These are phyloP conservation scores for Annulohypoxylon nitens DNA, from an alignment of 495 filamentous ascomycete genomes.

Conservation along the genomic window DNA sequence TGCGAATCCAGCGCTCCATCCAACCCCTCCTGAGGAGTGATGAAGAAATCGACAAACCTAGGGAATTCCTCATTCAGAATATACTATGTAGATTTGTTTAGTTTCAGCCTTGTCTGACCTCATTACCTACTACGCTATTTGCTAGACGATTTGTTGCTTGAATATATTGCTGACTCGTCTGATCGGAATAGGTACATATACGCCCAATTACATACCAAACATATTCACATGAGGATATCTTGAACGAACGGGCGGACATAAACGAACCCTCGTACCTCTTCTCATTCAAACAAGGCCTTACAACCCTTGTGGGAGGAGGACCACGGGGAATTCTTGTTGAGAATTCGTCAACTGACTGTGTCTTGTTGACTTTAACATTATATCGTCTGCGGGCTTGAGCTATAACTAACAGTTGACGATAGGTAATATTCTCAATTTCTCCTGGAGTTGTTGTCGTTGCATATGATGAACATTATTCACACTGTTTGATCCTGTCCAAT, in stretches of 20 bases:
- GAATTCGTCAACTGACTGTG: slow-evolving; percentile 93
- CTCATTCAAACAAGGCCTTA: slow-evolving; percentile 80
- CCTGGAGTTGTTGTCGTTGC: slow-evolving; percentile 38
- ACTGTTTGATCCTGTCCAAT: slow-evolving; percentile 89
- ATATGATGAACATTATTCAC: slow-evolving; percentile 82
- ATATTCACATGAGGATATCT: slow-evolving; percentile 81
- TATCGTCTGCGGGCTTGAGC: slow-evolving; percentile 23
- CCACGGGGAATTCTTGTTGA: slow-evolving; percentile 89
- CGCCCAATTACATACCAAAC: slow-evolving; percentile 33
- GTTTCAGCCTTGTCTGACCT: slow-evolving; percentile 99
- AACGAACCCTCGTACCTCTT: slow-evolving; percentile 72
- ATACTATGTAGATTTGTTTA: slow-evolving; percentile 88
- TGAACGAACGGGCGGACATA: slow-evolving; percentile 99
- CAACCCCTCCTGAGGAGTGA: slow-evolving; percentile 73
- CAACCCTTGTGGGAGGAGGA: slow-evolving; percentile 84
- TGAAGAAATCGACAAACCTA: slow-evolving; percentile 79
- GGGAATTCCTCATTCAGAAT: slow-evolving; percentile 98
- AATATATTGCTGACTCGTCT: slow-evolving; percentile 55
- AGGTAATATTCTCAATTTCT: slow-evolving; percentile 59
- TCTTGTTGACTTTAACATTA: slow-evolving; percentile 38
- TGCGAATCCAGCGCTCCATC: slow-evolving; percentile 13
- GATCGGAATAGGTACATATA: slow-evolving; percentile 68
- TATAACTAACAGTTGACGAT: slow-evolving; percentile 50
- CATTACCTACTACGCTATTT: slow-evolving; percentile 46
- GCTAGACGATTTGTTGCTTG: slow-evolving; percentile 44